Base-by-base conservation (phyloP, 73 alveolate genomes). In the Stentor roeselii region DNA sequence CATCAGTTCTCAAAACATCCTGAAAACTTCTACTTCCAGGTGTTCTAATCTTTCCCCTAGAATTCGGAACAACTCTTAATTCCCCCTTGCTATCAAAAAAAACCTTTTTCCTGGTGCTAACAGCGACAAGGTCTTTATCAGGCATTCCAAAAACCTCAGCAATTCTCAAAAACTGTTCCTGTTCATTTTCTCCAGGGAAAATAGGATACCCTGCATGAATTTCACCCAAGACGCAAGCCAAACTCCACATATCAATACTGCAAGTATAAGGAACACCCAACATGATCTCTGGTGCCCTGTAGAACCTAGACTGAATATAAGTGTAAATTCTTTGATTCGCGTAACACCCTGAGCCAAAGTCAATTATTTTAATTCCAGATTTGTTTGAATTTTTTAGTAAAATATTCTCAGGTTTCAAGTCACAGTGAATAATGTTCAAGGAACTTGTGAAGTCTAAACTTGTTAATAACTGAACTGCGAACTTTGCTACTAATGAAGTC, bases 291-390 rank as follows among this genome's bases (percentile, higher is more conserved):
- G n/a, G n/a, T n/a, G n/a, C n/a, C n/a, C n/a, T n/a, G 86, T 94
- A 94, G 83, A 91, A 95, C 82, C 99, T 85, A 60, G 98, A 91
- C 78, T 96, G 93, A 6, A 96, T 95, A 78, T 96, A 93, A 21
- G 98, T 93, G 78, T 93, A 93, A n/a, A 92, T 86, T 41, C 89
- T 60, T 84, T 91, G 87, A 0, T 83, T 90, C 35, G 83, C 93
- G 61, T 86, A 93, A 76, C 98, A 93, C 58, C 95, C 83, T 21
- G 94, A 85, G 3, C 98, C 98, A 86, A 93, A 93, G 86, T 93
- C 98, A 39, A 92, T 93, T 42, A 93, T 42, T 85, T 91, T 93
- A 32, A 93, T 89, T 76, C 92, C 91, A 41, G 92, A 76, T 83
- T 93, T 92, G 38, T 78, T 88, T 30, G 90, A 84, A 38, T 91